Percentiles rank a stretch among this genome's conserved stretches.
phyloP scores from a whole-genome alignment of 352 stramenopile genomes.

The Phytopythium montanum region DNA sequence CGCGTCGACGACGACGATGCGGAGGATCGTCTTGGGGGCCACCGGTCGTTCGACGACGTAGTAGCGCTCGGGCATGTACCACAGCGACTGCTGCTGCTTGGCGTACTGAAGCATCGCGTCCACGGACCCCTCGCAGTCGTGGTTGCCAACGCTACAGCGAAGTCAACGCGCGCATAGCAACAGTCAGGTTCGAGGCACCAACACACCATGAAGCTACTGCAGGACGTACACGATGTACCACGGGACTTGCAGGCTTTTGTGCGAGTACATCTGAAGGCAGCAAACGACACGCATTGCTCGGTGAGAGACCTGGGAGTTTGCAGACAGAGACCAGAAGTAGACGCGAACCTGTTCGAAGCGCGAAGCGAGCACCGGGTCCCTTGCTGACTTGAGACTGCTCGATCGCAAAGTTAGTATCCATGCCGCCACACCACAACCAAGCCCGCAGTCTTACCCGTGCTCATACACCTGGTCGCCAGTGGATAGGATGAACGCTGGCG shows the following conservation, averaged over 20 bases:
- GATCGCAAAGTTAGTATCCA: neutral
- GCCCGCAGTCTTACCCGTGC: constrained; percentile 42
- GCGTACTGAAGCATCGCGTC: constrained; percentile 81
- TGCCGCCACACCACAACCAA: neutral
- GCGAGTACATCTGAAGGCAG: constrained; percentile 64
- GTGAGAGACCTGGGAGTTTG: neutral
- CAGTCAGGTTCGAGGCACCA: neutral
- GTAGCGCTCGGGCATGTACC: constrained; percentile 78
- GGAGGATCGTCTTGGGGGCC: constrained; percentile 73
- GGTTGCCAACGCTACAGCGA: constrained; percentile 71
- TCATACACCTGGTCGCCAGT: constrained; percentile 87
- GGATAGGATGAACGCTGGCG: constrained; percentile 73
- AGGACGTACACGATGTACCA: constrained; percentile 84
- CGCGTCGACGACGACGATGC: constrained; percentile 74
- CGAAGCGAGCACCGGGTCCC: constrained; percentile 54
- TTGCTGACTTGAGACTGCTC: constrained; percentile 48
- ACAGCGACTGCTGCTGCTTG: constrained; percentile 57
- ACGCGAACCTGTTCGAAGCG: constrained; percentile 69
- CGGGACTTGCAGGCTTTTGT: constrained; percentile 55
- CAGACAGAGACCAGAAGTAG: neutral
- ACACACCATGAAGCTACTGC: neutral
- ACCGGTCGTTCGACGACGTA: constrained; percentile 78
- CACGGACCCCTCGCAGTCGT: constrained; percentile 85
- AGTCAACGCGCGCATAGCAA: neutral
- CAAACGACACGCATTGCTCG: neutral